A percentile compares a stretch with the other conserved stretches of the same genome.
These are phyloP conservation scores for Penicillium sp. DNA, from an alignment of 2,329 filamentous ascomycete genomes.

Conservation along the genomic window DNA sequence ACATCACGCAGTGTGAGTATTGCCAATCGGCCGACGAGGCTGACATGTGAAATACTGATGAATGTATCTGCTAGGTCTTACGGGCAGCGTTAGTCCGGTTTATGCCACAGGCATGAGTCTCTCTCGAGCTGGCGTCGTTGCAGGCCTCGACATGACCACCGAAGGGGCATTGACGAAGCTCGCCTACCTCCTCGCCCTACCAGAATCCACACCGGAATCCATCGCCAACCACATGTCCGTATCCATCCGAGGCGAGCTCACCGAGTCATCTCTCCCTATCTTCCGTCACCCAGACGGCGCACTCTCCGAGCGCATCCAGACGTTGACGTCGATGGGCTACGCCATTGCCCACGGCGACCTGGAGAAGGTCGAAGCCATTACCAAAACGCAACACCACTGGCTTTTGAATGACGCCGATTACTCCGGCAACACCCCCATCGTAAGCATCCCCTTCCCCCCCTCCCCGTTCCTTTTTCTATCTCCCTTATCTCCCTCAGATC, in stretches of 20 bases:
- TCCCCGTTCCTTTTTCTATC: neutral
- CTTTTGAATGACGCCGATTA: slow-evolving; percentile 76
- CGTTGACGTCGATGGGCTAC: slow-evolving; percentile 75
- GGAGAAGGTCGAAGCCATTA: slow-evolving; percentile 63
- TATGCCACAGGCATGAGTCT: slow-evolving; percentile 76
- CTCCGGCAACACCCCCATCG: slow-evolving; percentile 69
- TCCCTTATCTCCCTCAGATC: neutral
- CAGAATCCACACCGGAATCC: slow-evolving; percentile 62
- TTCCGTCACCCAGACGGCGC: slow-evolving; percentile 71
- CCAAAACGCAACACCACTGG: slow-evolving; percentile 64
- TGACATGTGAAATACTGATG: slow-evolving; percentile 33
- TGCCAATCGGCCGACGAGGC: slow-evolving; percentile 29
- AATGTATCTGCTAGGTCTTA: slow-evolving; percentile 43
- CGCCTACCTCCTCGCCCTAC: slow-evolving; percentile 74
- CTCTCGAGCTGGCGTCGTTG: slow-evolving; percentile 80
- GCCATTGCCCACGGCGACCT: slow-evolving; percentile 72
- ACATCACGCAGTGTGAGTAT: slow-evolving; percentile 80
- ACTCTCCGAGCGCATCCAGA: slow-evolving; percentile 58
- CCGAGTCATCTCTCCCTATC: slow-evolving; percentile 67
- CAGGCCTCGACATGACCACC: slow-evolving; percentile 83
- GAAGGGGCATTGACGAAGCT: slow-evolving; percentile 91
- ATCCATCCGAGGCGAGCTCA: slow-evolving; percentile 81
- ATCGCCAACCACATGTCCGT: slow-evolving; percentile 70
- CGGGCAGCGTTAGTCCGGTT: slow-evolving; percentile 72
- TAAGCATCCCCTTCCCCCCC: slow-evolving; percentile 22